Evolutionary conservation across 2,329 filamentous ascomycete genomes (phyloP), one percentile per base, ranked within the genome.

Genomic region (Claviceps africana): DNA sequence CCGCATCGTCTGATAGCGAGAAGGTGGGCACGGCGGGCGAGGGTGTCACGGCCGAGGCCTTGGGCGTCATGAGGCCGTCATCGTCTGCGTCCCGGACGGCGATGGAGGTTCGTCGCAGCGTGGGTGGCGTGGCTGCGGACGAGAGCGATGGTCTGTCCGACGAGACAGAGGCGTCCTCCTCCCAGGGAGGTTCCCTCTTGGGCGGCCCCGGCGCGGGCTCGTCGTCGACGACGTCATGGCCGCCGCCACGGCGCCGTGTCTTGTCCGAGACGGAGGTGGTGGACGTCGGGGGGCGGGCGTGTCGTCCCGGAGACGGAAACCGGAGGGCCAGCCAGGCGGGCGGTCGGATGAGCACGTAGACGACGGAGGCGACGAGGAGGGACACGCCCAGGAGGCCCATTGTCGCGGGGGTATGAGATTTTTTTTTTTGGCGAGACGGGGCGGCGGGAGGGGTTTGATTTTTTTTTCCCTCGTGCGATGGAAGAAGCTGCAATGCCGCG

Each of bases 351-450:
- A 75, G 67, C 56, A 83, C 65, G 60, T 75, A 77, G 46, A 82
- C 72, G 52, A 83, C 67, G 0, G 80, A 80, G 44, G 75, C 80
- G 56, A 84, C 64, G 59, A 84, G 70, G 56, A 85, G 69, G n/a
- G 80, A 80, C 56, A 83, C 65, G 56, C 78, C 80, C 56, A 83
- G 59, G 59, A 81, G 64, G 56, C 48, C 52, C 54, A 55, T 55
- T 6, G 28, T 47, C 17, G 51, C 17, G 15, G n/a, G n/a, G n/a
- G n/a, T n/a, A n/a, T n/a, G n/a, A n/a, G n/a, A n/a, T n/a, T n/a
- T n/a, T n/a, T n/a, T n/a, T n/a, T n/a, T n/a, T n/a, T n/a, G n/a
- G n/a, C n/a, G n/a, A n/a, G n/a, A n/a, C n/a, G n/a, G n/a, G n/a
- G n/a, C n/a, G n/a, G n/a, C n/a, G n/a, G n/a, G n/a, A n/a, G n/a